Evolutionary conservation across 495 filamentous ascomycete genomes (phyloP), one percentile per base, ranked within the genome.

Genomic region (Penicillium coffeae): DNA sequence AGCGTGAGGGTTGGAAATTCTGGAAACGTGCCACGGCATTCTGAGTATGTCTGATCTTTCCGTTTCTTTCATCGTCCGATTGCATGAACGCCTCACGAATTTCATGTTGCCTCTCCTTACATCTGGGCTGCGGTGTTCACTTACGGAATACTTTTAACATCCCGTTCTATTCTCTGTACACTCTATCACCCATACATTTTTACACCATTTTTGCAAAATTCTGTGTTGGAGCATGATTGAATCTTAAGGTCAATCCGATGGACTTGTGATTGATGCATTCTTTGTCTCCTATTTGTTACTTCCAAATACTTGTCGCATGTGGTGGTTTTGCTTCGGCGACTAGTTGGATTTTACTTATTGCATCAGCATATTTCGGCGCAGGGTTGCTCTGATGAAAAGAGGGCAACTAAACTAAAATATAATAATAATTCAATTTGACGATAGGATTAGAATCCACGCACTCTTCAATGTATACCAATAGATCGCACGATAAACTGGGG

Each of bases 1-100:
- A 86, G 48, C 74, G 84, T 43, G 85, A 86, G 56, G 88, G 86
- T 0, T 97, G 93, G 93, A 93, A 91, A 66, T 97, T 96, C 65
- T 98, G 93, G 93, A 84, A 82, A 60, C 69, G 71, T 41, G 64
- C 44, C 12, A 30, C 25, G 25, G 25, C n/a, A 19, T 42, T 10
- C 65, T 25, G 38, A 55, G 20, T 50, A 40, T 59, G 39, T 10
- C 25, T n/a, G n/a, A n/a, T n/a, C n/a, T n/a, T n/a, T 4, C 25
- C 10, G 25, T 30, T 4, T 10, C 4, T 30, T 30, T 5, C 25
- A 5, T 10, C 25, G 25, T 30, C 25, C 25, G 10, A 30, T 10
- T 4, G 5, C 25, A 5, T 10, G 5, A 30, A 30, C 25, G 25
- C 25, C 25, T 30, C 25, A 30, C 25, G 25, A 30, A 30, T 35